phyloP scores from a whole-genome alignment of 106 monocot species.

The Chionographis japonica region DNA sequence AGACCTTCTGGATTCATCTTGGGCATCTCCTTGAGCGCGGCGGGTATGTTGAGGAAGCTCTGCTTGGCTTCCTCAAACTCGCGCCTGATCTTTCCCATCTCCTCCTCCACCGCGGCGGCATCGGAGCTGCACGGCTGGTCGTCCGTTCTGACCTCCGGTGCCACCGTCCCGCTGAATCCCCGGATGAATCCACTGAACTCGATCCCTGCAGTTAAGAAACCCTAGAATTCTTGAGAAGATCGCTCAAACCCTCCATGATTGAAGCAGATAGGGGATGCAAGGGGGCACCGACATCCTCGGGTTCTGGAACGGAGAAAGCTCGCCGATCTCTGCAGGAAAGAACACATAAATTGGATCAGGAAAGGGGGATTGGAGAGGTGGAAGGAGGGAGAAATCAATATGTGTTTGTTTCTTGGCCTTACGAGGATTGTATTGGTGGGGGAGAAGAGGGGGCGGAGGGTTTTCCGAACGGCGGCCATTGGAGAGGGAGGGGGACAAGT shows the following conservation, averaged over 20 bases:
- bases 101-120: constrained; percentile 2
- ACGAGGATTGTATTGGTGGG: background rate
- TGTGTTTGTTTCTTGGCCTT: background rate
- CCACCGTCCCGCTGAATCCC: constrained; percentile 7
- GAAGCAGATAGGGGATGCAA: background rate
- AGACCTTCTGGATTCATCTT: constrained; percentile 89
- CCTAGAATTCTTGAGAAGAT: background rate
- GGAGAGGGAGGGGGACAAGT: background rate
- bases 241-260: background rate
- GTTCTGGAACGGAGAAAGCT: background rate
- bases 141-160: background rate
- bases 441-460: constrained; percentile 8
- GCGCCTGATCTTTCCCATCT: constrained; percentile 41
- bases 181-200: constrained; percentile 6
- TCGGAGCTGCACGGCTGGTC: background rate
- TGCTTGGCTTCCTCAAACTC: constrained; percentile 73
- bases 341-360: background rate
- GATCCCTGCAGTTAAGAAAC: constrained; percentile 4
- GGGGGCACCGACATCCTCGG: constrained; percentile 8
- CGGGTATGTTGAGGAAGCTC: constrained; percentile 62
- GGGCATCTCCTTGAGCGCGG: constrained; percentile 64
- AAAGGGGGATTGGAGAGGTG: background rate
- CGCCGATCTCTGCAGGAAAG: constrained; percentile 14
- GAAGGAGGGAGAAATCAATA: background rate
- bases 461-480: constrained; percentile 22